These are phyloP conservation scores for Cinnamomum chago DNA, from an alignment of 164 flowering plant species.

Conservation along the genomic window DNA sequence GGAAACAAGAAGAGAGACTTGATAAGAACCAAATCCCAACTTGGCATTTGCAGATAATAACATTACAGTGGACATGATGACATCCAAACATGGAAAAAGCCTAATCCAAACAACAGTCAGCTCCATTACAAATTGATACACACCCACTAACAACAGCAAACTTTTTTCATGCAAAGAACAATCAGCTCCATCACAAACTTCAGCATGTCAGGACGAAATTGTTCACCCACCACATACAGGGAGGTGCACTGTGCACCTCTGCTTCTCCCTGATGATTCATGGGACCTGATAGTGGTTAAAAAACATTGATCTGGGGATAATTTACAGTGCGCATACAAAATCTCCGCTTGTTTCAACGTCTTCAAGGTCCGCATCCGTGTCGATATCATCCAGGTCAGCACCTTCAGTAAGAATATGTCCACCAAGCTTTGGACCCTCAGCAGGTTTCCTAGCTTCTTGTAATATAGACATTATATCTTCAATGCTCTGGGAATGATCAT, in stretches of 20 bases:
- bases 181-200: background rate
- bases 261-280: too few relatives aligned
- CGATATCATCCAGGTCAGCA: slow-evolving; percentile 71
- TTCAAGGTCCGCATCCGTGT: slow-evolving; percentile 65
- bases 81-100: background rate
- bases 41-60: too few relatives aligned
- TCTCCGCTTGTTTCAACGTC: slow-evolving; percentile 74
- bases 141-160: too few relatives aligned
- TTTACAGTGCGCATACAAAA: slow-evolving; percentile 64
- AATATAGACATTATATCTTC: slow-evolving; percentile 64
- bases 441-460: slow-evolving; percentile 63
- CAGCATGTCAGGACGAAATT: too few relatives aligned
- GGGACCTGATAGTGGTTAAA: background rate
- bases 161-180: background rate
- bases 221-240: background rate
- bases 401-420: slow-evolving; percentile 43
- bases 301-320: background rate
- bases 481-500: slow-evolving; percentile 42
- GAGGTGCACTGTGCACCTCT: background rate
- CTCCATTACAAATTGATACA: background rate
- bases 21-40: too few relatives aligned
- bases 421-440: slow-evolving; percentile 31
- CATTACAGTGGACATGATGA: too few relatives aligned
- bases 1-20: too few relatives aligned
- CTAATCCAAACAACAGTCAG: background rate